Evolutionary conservation across 306 rosid species (phyloP), one percentile per base, ranked within the genome.

Genomic region (Sphenostylis stenocarpa): DNA sequence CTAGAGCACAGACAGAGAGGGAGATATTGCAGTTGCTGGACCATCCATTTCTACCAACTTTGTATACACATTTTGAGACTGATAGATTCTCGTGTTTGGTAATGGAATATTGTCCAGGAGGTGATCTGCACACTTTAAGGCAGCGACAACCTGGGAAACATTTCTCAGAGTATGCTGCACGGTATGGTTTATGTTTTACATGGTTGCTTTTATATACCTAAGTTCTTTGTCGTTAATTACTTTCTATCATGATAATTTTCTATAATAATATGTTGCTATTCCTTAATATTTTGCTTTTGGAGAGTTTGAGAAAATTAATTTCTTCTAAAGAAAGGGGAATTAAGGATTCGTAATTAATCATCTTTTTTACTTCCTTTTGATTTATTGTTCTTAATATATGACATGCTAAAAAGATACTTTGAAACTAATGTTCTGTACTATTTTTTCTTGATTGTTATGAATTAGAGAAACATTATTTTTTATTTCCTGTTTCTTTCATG

Each of bases 41-140:
- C 85, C 99, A 95, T 82, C 99, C 99, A 69, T 95, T 95, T 84
- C 92, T 95, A 45, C 99, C 99, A 39, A 95, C 99, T 66, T 80
- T 95, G 83, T 95, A 95, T 82, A 88, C 99, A 3, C 97, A 95
- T 91, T 95, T 95, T 76, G 99, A 95, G 89, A 95, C 99, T 0
- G 99, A 95, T 65, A 83, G 99, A 53, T 95, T 95, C 86, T 88
- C 92, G 58, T 95, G 99, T 86, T 89, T 95, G 85, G 99, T 95
- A 26, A 95, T 95, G 99, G 99, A 95, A 77, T 95, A 90, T 85
- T 95, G 99, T 82, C 97, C 99, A 3, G 99, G 99, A 1, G 99
- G 99, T 70, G 99, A 95, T 86, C 83, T 95, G 70, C 99, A 95
- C 89, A 89, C 97, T 81, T 82, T 95, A 81, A 92, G 99, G 92